phyloP scores from a whole-genome alignment of 345 rosid genomes.

The Populus tremula region DNA sequence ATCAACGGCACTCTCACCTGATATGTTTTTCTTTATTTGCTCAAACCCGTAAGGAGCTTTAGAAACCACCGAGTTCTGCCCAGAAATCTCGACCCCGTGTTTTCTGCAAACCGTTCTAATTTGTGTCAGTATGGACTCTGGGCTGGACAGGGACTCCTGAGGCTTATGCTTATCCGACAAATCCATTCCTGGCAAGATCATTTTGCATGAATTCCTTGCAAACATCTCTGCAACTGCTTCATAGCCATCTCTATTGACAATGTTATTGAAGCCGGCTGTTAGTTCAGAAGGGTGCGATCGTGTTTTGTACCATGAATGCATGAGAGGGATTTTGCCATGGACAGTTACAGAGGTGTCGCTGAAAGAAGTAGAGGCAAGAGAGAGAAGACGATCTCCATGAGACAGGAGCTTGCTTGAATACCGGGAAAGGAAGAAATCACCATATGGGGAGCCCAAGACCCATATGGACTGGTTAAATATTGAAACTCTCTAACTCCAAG shows the following conservation, averaged over 20 bases:
- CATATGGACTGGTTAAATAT: too few species aligned
- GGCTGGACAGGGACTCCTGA: conserved; percentile 51
- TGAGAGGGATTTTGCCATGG: conserved; percentile 64
- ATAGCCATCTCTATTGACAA: conserved; percentile 58
- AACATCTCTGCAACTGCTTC: conserved; percentile 57
- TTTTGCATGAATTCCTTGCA: conserved; percentile 69
- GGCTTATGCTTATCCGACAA: conserved; percentile 57
- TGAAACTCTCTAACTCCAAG: conserved; percentile 82
- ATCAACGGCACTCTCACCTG: conserved; percentile 36
- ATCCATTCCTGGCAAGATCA: conserved; percentile 88
- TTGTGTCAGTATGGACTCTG: conserved; percentile 56
- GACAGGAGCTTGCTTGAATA: conserved; percentile 62
- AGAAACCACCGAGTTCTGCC: conserved; percentile 56
- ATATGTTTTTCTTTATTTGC: conserved; percentile 58
- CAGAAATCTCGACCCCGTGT: conserved; percentile 60
- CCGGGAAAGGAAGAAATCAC: conserved; percentile 86
- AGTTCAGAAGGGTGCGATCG: conserved; percentile 68
- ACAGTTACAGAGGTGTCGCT: conserved; percentile 32
- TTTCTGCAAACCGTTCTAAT: conserved; percentile 58
- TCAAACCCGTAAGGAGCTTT: conserved; percentile 51
- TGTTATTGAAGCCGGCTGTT: conserved; percentile 78
- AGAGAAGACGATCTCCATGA: conserved; percentile 70
- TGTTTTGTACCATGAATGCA: conserved; percentile 70
- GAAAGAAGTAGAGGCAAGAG: conserved; percentile 58
- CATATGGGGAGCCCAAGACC: conserved; percentile 86